Percentiles rank a stretch among this genome's conserved stretches.
Evolutionary conservation across 768 basidiomycete species (phyloP).

Genomic region (Trametes cingulata): DNA sequence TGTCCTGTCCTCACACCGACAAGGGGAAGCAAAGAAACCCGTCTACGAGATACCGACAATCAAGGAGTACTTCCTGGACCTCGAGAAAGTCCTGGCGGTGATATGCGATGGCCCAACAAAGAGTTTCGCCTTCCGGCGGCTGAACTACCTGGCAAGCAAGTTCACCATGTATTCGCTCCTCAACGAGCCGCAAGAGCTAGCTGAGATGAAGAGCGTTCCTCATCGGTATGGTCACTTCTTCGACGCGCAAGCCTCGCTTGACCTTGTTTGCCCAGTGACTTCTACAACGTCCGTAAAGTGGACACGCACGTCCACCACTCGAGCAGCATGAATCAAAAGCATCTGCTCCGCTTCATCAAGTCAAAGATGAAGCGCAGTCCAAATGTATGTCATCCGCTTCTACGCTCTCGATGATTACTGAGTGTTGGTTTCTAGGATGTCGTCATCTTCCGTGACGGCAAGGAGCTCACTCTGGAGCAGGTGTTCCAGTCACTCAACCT

Average conservation of each 20-base stretch:
- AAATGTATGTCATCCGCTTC: slow-evolving; percentile 46
- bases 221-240: slow-evolving; percentile 58
- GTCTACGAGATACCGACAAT: slow-evolving; percentile 80
- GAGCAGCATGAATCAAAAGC: slow-evolving; percentile 99
- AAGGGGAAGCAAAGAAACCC: slow-evolving; percentile 42
- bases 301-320: slow-evolving; percentile 99
- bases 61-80: slow-evolving; percentile 93
- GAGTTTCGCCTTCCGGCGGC: slow-evolving; percentile 87
- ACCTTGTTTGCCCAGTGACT: slow-evolving; percentile 64
- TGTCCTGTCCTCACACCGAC: not conserved
- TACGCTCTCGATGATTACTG: not conserved
- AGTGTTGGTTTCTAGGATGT: slow-evolving; percentile 64
- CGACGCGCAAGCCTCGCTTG: not conserved
- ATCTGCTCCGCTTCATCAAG: slow-evolving; percentile 97
- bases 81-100: slow-evolving; percentile 87
- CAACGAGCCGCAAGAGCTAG: slow-evolving; percentile 91
- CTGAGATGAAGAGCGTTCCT: slow-evolving; percentile 93
- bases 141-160: slow-evolving; percentile 91
- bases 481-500: slow-evolving; percentile 96
- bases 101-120: slow-evolving; percentile 96
- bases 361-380: slow-evolving; percentile 93
- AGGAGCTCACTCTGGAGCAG: slow-evolving; percentile 82
- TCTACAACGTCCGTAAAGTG: slow-evolving; percentile 97
- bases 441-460: slow-evolving; percentile 93
- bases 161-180: slow-evolving; percentile 91